Evolutionary conservation across 1,284 basidiomycete species (phyloP).

Genomic region (Pyrrhoderma noxium): DNA sequence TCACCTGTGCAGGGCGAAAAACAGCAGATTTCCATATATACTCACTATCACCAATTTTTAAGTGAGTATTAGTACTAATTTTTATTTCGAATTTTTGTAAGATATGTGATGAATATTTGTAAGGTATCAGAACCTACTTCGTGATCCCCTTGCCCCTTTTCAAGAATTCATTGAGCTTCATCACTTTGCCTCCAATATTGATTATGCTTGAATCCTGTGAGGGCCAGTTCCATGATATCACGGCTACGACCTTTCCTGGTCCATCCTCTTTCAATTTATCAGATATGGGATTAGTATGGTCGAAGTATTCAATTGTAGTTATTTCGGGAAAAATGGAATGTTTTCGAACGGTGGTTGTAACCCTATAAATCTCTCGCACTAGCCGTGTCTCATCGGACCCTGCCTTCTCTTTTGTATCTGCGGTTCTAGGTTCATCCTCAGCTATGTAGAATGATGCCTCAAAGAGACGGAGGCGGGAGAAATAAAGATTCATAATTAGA

Average conservation of each 20-base stretch:
- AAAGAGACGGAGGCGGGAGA: conserved; percentile 7
- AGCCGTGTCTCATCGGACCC: background rate
- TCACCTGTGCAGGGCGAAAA: conserved; percentile 7
- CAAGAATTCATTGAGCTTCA: conserved; percentile 4
- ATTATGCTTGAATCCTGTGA: conserved; percentile 2
- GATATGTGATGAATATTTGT: background rate
- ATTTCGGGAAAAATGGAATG: conserved; percentile 3
- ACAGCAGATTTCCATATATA: conserved; percentile 8
- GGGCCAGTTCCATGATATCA: conserved; percentile 6
- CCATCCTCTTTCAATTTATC: background rate
- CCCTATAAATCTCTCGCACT: conserved; percentile 3
- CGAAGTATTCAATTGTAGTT: conserved; percentile 10
- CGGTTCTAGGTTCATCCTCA: too few relatives aligned
- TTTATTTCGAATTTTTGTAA: background rate
- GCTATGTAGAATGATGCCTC: conserved; percentile 4
- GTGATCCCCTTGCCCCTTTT: background rate
- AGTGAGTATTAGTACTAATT: conserved; percentile 3
- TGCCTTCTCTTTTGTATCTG: background rate
- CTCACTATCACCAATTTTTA: background rate
- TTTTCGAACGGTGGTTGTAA: conserved; percentile 4
- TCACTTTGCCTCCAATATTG: conserved; percentile 3
- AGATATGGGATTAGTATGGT: too few relatives aligned
- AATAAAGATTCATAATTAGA: conserved; percentile 2
- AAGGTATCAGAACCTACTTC: conserved; percentile 1
- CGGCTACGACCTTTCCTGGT: conserved; percentile 1